Evolutionary conservation across 768 basidiomycete species (phyloP).

Genomic region (Rubroboletus pulcherrimus): DNA sequence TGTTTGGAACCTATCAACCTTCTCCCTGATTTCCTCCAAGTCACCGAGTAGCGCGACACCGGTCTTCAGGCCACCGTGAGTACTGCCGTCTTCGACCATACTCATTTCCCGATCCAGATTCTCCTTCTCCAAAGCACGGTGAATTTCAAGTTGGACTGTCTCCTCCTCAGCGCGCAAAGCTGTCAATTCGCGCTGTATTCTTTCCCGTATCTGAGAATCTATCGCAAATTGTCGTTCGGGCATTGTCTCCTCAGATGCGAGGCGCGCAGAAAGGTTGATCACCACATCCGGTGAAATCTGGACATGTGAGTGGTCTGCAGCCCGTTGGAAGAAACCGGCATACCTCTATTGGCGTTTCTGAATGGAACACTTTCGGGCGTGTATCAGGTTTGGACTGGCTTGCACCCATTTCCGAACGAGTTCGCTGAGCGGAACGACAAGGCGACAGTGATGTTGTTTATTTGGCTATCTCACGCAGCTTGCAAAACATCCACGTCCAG

Average conservation of each 20-base stretch:
- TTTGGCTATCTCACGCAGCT: slow-evolving; percentile 10
- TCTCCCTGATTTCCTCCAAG: slow-evolving; percentile 66
- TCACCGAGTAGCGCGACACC: slow-evolving; percentile 67
- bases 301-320: slow-evolving; percentile 5
- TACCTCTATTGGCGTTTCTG: slow-evolving; percentile 54
- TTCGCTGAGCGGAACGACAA: not conserved
- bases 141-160: slow-evolving; percentile 66
- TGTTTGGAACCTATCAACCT: slow-evolving; percentile 67
- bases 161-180: slow-evolving; percentile 68
- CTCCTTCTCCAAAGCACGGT: slow-evolving; percentile 78
- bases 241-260: slow-evolving; percentile 54
- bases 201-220: slow-evolving; percentile 68
- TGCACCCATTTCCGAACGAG: slow-evolving; percentile 51
- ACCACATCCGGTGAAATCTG: slow-evolving; percentile 86
- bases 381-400: slow-evolving; percentile 57
- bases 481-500: not conserved
- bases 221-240: slow-evolving; percentile 70
- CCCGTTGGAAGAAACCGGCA: slow-evolving; percentile 5
- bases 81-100: slow-evolving; percentile 42
- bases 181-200: slow-evolving; percentile 66
- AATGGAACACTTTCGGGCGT: slow-evolving; percentile 56
- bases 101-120: slow-evolving; percentile 74
- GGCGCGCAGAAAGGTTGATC: slow-evolving; percentile 67
- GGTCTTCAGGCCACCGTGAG: slow-evolving; percentile 48
- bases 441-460: not conserved